Evolutionary conservation across 805 yeast species (phyloP), one percentile per base, ranked within the genome.

Genomic region (Ogataea sp.): DNA sequence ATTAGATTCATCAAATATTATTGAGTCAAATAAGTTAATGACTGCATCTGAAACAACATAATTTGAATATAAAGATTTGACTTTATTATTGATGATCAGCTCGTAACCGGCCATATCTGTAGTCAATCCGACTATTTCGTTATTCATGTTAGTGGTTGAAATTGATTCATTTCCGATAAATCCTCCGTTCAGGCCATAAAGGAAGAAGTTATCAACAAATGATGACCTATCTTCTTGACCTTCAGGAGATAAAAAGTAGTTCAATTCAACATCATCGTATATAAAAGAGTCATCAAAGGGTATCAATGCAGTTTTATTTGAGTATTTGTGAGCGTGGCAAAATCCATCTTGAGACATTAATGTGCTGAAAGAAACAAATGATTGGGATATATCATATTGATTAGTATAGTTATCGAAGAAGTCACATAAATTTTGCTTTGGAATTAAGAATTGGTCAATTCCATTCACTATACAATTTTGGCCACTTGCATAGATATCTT

Each of bases 381-480:
- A 21, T 30, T 30, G 16, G 6, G 33, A 21, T 17, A 30, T 39
- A 10, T 48, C 47, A 2, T 29, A 10, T n/a, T 18, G 16, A 6
- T 16, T 7, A 11, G 7, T 30, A 16, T 17, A 30, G 16, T 30
- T 30, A 8, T 18, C 7, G n/a, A 30, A 30, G 16, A 30, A 30
- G n/a, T 18, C 33, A 30, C 33, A 30, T 4, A 30, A 17, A 16
- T 30, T 21, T 17, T 30, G 33, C 14, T 30, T 30, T 4, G 21
- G 33, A 17, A 30, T 5, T 30, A 82, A 45, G 10, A 71, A 48
- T 15, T 60, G 49, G 40, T 74, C 75, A 2, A 83, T 65, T 1
- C 83, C 87, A 42, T 83, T 86, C 11, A 86, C 74, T 23, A 72
- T 73, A 0, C 89, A 75, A 47, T 76, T 68, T 49, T 80, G 84